Conservation (phyloP, 106 monocot genomes). For the Apostasia shenzhenica region DNA sequence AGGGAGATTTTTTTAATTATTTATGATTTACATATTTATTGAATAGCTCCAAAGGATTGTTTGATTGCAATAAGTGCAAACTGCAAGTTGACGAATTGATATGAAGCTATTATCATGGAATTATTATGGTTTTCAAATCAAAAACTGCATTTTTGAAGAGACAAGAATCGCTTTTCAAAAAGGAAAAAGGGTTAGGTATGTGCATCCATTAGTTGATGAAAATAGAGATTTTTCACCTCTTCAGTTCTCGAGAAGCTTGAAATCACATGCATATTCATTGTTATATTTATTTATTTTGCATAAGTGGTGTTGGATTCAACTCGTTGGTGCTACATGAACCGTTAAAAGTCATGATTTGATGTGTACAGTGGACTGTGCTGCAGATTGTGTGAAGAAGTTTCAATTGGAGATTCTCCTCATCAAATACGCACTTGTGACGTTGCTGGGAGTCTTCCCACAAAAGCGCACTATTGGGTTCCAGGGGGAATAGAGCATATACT, state of each 20-base stretch:
- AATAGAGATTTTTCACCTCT: no score
- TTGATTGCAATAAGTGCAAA: background rate
- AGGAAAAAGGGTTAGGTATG: no score
- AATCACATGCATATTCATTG: background rate
- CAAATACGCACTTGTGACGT: conserved; percentile 35
- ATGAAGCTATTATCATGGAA: no score
- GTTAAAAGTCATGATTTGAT: background rate
- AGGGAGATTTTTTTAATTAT: no score
- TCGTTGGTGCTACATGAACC: background rate
- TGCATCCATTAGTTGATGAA: no score
- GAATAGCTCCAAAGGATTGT: background rate
- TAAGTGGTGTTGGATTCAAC: background rate
- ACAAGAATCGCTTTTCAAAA: no score
- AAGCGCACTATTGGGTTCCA: conserved; percentile 31
- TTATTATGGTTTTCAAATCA: no score
- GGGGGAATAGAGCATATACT: conserved; percentile 45
- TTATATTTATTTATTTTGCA: background rate
- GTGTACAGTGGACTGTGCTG: background rate
- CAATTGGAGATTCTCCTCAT: conserved; percentile 33
- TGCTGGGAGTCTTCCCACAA: conserved; percentile 25
- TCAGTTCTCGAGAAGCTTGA: conserved; percentile 9
- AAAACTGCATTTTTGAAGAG: no score
- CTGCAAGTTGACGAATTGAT: no score
- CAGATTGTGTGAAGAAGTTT: conserved; percentile 43
- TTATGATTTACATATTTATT: no score